Evolutionary conservation across 306 rosid species (phyloP).

Genomic region (Prunus armeniaca): DNA sequence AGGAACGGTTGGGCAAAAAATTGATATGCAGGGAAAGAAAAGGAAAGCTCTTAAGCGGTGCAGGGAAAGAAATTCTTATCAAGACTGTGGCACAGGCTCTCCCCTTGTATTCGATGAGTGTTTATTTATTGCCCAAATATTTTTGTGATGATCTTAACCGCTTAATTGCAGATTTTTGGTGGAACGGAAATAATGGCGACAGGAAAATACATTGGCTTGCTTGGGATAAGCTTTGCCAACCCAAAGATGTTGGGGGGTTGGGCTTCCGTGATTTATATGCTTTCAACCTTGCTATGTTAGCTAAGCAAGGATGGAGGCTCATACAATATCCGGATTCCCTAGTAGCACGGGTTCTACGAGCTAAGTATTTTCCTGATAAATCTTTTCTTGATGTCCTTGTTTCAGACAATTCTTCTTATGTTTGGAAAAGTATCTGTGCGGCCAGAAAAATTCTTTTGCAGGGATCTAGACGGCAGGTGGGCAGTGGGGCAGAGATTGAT

Average conservation of each 20-base stretch:
- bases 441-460: neutral
- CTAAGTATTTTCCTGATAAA: neutral
- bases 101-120: neutral
- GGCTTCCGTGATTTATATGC: neutral
- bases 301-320: neutral
- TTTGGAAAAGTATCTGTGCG: neutral
- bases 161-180: neutral
- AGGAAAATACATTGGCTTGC: neutral
- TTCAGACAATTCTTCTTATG: neutral
- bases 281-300: neutral
- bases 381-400: too few relatives aligned
- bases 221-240: neutral
- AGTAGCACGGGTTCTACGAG: neutral
- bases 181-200: accelerated
- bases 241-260: neutral
- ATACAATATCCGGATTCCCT: neutral
- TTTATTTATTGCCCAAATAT: neutral
- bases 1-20: neutral
- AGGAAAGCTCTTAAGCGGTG: neutral
- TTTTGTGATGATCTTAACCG: neutral
- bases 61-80: neutral
- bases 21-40: neutral
- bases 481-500: neutral
- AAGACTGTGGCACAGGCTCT: neutral
- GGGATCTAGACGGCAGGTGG: neutral